phyloP scores from a whole-genome alignment of 2,329 filamentous ascomycete genomes.

The Blastomyces silverae region DNA sequence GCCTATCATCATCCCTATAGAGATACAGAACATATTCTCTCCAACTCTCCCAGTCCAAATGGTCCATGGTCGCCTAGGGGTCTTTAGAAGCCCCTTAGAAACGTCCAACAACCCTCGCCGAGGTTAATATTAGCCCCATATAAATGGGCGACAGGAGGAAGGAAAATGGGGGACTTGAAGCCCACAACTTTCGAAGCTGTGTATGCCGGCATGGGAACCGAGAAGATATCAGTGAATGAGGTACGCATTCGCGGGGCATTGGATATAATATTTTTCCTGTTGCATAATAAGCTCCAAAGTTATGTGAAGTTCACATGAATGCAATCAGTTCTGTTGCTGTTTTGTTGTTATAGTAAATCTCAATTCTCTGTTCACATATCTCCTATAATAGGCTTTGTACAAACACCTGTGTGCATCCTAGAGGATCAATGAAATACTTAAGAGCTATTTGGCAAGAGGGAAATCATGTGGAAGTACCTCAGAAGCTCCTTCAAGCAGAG shows the following conservation, averaged over 20 bases:
- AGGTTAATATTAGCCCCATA: too few relatives aligned
- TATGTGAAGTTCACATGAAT: too few relatives aligned
- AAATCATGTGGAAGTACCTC: too few relatives aligned
- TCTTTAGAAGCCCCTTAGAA: background rate
- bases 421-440: too few relatives aligned
- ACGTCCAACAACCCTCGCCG: background rate
- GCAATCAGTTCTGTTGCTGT: too few relatives aligned
- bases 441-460: too few relatives aligned
- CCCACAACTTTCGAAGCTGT: background rate
- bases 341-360: too few relatives aligned
- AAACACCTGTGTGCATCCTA: too few relatives aligned
- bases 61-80: background rate
- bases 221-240: constrained; percentile 41
- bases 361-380: too few relatives aligned
- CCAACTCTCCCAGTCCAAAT: background rate
- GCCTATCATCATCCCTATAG: background rate
- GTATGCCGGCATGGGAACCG: constrained; percentile 28
- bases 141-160: too few relatives aligned
- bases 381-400: too few relatives aligned
- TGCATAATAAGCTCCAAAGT: constrained; percentile 8
- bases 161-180: background rate
- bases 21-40: background rate
- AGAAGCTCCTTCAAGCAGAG: too few relatives aligned
- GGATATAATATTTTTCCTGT: constrained; percentile 29
- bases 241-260: constrained; percentile 32